Evolutionary conservation across 2,329 filamentous ascomycete species (phyloP), one percentile per base, ranked within the genome.

Genomic region (Colletotrichum scovillei): DNA sequence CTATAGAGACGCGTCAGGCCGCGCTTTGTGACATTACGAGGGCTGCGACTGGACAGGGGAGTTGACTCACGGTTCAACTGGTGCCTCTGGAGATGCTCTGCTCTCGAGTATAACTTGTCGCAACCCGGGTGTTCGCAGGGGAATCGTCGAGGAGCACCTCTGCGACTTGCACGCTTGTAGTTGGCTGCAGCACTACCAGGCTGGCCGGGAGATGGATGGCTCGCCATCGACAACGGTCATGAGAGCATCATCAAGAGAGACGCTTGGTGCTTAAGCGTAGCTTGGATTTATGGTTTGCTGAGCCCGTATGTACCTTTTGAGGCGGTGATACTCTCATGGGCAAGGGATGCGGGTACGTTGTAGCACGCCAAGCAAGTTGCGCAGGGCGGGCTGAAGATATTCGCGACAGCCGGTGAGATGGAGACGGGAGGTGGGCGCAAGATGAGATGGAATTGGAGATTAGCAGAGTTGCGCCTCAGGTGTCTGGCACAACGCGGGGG

Each of bases 51-150:
- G 24, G 30, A 12, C 12, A 24, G 46, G 58, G 53, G 49, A 24
- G 32, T 26, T 16, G 28, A 35, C 65, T 75, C 38, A 86, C 93
- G 94, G 80, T 96, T 96, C 79, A 96, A 81, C 84, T 95, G 93
- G 82, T 96, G 94, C 63, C 94, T 87, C 82, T 95, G 94, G 69
- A 96, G 87, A 83, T 96, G 94, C 81, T 96, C 94, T 9, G 93
- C 93, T 74, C 94, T 88, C 67, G 93, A 95, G 81, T 96, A 96
- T 72, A 92, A 88, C 87, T 95, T 95, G 76, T 92, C 92, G 81
- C 94, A 97, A 49, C 90, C 91, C 58, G 91, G 88, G 80, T 92
- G 90, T 24, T 90, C 89, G 82, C 94, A 96, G 71, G 85, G 82
- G 77, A 92, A 93, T 68, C 84, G 83, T 28, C 85, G 83, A 11